phyloP scores from a whole-genome alignment of 352 stramenopile species.

The Phytophthora cryptogea region DNA sequence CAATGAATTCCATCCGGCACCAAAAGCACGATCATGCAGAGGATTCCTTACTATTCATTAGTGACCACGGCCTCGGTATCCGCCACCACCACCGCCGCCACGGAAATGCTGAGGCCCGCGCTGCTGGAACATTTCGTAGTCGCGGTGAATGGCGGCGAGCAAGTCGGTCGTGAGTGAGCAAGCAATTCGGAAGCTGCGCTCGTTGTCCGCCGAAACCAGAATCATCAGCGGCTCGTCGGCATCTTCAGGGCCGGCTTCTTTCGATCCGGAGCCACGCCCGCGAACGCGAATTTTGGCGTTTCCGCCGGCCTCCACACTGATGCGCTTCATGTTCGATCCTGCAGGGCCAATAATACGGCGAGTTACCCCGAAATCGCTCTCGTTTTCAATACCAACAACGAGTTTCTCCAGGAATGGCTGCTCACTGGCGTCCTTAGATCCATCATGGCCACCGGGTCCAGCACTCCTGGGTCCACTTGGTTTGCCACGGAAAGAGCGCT shows the following conservation, averaged over 20 bases:
- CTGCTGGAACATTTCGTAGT: conserved; percentile 73
- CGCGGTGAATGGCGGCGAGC: conserved; percentile 70
- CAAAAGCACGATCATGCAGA: neutral
- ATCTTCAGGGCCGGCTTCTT: conserved; percentile 74
- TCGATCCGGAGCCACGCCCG: conserved; percentile 78
- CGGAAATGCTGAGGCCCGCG: conserved; percentile 29
- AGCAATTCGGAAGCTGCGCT: conserved; percentile 82
- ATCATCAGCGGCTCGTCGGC: conserved; percentile 82
- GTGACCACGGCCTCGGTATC: conserved; percentile 32
- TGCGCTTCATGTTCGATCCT: conserved; percentile 88
- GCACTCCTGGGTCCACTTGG: conserved; percentile 16
- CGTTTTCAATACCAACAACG: conserved; percentile 84
- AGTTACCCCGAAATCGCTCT: conserved; percentile 85
- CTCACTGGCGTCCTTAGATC: conserved; percentile 34
- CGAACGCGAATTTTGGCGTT: conserved; percentile 87
- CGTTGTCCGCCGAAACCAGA: conserved; percentile 84
- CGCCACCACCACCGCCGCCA: conserved; percentile 18
- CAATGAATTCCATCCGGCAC: conserved; percentile 4
- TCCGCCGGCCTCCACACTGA: conserved; percentile 77
- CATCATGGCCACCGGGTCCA: conserved; percentile 16
- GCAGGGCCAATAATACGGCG: conserved; percentile 82
- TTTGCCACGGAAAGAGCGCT: conserved; percentile 26
- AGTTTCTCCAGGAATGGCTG: conserved; percentile 71
- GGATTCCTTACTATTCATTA: conserved; percentile 21
- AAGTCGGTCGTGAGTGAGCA: conserved; percentile 71